These are phyloP conservation scores for Xylaria arbuscula DNA, from an alignment of 2,329 filamentous ascomycete species.

Conservation along the genomic window DNA sequence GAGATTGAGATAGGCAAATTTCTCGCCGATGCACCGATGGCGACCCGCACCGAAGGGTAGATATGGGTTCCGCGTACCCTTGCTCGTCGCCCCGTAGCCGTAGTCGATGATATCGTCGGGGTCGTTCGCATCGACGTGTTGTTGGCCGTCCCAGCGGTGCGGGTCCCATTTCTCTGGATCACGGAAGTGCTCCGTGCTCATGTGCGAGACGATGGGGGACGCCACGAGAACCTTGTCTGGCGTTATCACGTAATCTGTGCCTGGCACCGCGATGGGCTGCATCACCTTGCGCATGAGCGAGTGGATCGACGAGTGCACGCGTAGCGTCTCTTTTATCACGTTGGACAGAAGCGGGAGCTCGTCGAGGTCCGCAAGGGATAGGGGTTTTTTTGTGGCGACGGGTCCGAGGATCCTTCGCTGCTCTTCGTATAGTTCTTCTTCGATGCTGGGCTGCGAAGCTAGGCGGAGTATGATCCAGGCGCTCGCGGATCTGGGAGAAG, in stretches of 20 bases:
- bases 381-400: slow-evolving; percentile 44
- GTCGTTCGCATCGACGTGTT: neutral
- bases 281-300: slow-evolving; percentile 79
- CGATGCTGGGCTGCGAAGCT: slow-evolving; percentile 74
- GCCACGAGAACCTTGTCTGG: slow-evolving; percentile 60
- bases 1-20: slow-evolving; percentile 78
- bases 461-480: slow-evolving; percentile 79
- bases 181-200: slow-evolving; percentile 70
- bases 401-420: slow-evolving; percentile 67
- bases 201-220: slow-evolving; percentile 57
- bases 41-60: slow-evolving; percentile 78
- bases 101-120: slow-evolving; percentile 41
- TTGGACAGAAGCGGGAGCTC: slow-evolving; percentile 70
- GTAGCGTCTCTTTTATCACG: slow-evolving; percentile 78
- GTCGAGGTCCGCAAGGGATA: slow-evolving; percentile 69
- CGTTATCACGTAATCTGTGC: slow-evolving; percentile 65
- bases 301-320: slow-evolving; percentile 78
- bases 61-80: slow-evolving; percentile 61
- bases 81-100: slow-evolving; percentile 49
- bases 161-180: slow-evolving; percentile 70
- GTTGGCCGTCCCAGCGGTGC: slow-evolving; percentile 66
- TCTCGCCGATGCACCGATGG: slow-evolving; percentile 80
- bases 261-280: slow-evolving; percentile 69
- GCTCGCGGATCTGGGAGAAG: neutral
- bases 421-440: slow-evolving; percentile 77